phyloP scores from a whole-genome alignment of 1,284 basidiomycete species.

The Sporisorium exsertum region DNA sequence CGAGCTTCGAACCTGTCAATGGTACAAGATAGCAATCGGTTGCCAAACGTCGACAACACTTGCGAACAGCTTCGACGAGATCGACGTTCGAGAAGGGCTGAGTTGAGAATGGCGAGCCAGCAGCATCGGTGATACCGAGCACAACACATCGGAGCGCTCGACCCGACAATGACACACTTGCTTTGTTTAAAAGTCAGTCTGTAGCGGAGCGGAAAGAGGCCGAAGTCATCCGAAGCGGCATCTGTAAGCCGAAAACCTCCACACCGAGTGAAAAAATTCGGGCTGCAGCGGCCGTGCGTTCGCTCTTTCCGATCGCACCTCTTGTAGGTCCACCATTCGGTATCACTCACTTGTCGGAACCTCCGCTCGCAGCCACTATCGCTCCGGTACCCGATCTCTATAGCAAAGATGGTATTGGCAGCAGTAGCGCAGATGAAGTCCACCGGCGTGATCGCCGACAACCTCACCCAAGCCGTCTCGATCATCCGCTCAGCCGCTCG shows the following conservation, averaged over 20 bases:
- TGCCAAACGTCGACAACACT: neutral
- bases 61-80: no score
- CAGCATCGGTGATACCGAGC: no score
- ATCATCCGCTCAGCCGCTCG: slow-evolving; percentile 67
- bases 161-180: neutral
- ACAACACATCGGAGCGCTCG: neutral
- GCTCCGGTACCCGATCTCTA: no score
- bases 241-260: slow-evolving; percentile 1
- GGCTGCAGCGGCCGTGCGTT: slow-evolving; percentile 5
- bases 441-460: slow-evolving; percentile 58
- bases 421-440: slow-evolving; percentile 65
- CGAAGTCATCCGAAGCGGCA: neutral
- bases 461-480: slow-evolving; percentile 41
- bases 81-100: no score
- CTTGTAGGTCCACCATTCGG: no score
- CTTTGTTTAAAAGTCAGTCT: neutral
- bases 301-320: no score
- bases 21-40: neutral
- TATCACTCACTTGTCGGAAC: neutral
- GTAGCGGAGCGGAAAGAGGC: neutral
- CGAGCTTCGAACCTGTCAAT: no score
- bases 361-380: neutral
- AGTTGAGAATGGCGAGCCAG: no score
- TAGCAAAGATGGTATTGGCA: slow-evolving; percentile 52
- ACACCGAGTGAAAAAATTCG: slow-evolving; percentile 1